Percentiles rank a stretch among this genome's conserved stretches.
These are phyloP conservation scores for Fusarium haematococcum DNA, from an alignment of 2,329 filamentous ascomycete genomes.

Conservation along the genomic window DNA sequence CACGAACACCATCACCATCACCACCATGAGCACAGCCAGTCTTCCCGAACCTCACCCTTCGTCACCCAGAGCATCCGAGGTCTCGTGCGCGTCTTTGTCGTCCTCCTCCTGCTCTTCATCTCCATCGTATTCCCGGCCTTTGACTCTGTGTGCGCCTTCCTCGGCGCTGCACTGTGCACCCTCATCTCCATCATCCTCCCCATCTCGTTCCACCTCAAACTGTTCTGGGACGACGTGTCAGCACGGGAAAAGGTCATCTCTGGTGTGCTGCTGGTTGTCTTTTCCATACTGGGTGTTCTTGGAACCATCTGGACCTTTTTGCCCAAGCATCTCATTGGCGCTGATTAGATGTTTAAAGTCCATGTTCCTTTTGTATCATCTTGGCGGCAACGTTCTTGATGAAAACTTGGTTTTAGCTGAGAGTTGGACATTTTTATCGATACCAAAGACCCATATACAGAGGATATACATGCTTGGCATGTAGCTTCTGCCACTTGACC, in stretches of 20 bases:
- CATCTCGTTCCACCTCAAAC: conserved; percentile 87
- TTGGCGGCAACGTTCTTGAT: background rate
- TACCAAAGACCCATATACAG: background rate
- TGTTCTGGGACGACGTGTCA: conserved; percentile 81
- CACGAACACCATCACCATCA: conserved; percentile 60
- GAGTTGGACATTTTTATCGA: conserved; percentile 17
- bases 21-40: conserved; percentile 47
- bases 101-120: conserved; percentile 80
- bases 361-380: background rate
- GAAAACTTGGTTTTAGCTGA: background rate
- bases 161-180: conserved; percentile 91
- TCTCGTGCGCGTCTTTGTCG: conserved; percentile 73
- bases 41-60: conserved; percentile 53
- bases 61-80: conserved; percentile 63
- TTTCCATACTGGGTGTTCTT: conserved; percentile 75
- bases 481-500: background rate
- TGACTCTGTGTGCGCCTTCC: conserved; percentile 89
- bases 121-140: conserved; percentile 79
- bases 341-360: conserved; percentile 47
- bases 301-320: conserved; percentile 92
- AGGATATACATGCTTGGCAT: background rate
- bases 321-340: conserved; percentile 79
- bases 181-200: conserved; percentile 94
- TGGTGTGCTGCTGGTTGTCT: conserved; percentile 77
- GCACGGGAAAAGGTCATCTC: conserved; percentile 72